Evolutionary conservation across 2,329 filamentous ascomycete genomes (phyloP).

Genomic region (Cladosporium sp.): DNA sequence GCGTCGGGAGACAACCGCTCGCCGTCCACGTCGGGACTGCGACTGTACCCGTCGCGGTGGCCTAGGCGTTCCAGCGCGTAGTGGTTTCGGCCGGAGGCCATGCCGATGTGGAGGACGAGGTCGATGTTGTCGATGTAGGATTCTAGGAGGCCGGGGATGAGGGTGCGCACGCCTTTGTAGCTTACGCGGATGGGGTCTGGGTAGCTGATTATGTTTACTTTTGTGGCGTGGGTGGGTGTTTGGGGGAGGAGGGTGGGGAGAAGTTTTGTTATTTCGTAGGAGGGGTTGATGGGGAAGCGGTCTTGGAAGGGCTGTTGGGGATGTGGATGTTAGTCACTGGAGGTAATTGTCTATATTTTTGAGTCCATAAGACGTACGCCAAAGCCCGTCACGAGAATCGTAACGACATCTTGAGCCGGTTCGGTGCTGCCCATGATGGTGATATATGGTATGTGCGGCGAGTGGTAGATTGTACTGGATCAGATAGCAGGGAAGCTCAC

Average conservation of each 20-base stretch:
- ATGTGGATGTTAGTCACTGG: background rate
- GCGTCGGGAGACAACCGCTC: constrained; percentile 26
- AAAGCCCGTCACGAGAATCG: constrained; percentile 41
- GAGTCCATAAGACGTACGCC: constrained; percentile 4
- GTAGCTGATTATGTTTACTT: constrained; percentile 61
- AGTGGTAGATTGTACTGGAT: too few relatives aligned
- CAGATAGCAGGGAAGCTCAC: too few relatives aligned
- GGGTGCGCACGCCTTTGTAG: constrained; percentile 60
- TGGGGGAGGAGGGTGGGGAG: constrained; percentile 61
- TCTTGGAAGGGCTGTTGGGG: constrained; percentile 66
- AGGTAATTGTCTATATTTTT: background rate
- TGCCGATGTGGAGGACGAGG: constrained; percentile 71
- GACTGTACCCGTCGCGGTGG: constrained; percentile 65
- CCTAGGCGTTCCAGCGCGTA: constrained; percentile 69
- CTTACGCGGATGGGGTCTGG: constrained; percentile 64
- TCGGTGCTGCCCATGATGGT: constrained; percentile 8
- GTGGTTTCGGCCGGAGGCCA: constrained; percentile 60
- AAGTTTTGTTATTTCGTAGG: constrained; percentile 67
- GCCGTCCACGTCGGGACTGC: constrained; percentile 64
- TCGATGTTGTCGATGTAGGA: constrained; percentile 50
- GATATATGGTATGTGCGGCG: too few relatives aligned
- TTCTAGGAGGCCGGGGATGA: constrained; percentile 60
- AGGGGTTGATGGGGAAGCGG: constrained; percentile 66
- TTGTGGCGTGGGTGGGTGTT: constrained; percentile 27
- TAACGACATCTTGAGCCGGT: constrained; percentile 30